Conservation (phyloP, 1,139 yeast genomes). For the Hemisphaericaspora xylanilytica region DNA sequence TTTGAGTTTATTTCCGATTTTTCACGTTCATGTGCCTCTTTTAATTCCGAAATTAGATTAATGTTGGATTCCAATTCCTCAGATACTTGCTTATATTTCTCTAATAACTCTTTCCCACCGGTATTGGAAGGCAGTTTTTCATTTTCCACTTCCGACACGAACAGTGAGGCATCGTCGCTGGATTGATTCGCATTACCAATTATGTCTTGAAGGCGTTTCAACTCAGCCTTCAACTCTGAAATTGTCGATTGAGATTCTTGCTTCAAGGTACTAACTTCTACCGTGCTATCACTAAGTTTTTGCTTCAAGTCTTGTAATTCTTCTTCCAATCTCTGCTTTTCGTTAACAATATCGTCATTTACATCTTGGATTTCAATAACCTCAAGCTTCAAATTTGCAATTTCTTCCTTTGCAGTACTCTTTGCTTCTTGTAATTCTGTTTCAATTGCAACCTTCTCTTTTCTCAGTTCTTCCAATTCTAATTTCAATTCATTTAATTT, state of each 20-base stretch:
- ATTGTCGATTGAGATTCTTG: slow-evolving; percentile 11
- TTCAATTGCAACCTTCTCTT: slow-evolving; percentile 9
- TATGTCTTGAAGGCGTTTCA: slow-evolving; percentile 17
- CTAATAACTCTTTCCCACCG: slow-evolving; percentile 6
- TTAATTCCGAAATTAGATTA: slow-evolving; percentile 5
- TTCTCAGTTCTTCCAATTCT: slow-evolving; percentile 15
- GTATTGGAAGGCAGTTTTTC: not conserved
- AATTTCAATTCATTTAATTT: slow-evolving; percentile 2
- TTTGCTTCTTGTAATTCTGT: slow-evolving; percentile 9
- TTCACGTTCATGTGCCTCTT: slow-evolving; percentile 8
- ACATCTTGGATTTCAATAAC: slow-evolving; percentile 1
- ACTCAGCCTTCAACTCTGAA: slow-evolving; percentile 11
- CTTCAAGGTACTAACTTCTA: not conserved
- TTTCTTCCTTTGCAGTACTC: slow-evolving; percentile 1
- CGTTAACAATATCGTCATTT: not conserved
- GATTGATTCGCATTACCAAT: not conserved
- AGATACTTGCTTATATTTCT: slow-evolving; percentile 6
- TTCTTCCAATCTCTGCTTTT: slow-evolving; percentile 17
- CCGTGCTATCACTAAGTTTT: slow-evolving; percentile 3
- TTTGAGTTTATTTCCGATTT: slow-evolving; percentile 6
- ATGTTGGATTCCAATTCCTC: slow-evolving; percentile 9
- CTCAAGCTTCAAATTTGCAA: slow-evolving; percentile 6
- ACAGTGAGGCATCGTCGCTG: not conserved
- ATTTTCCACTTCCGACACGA: slow-evolving; percentile 1
- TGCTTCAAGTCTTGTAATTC: slow-evolving; percentile 11